Base-by-base conservation (phyloP, 306 rosid species). In the Canavalia gladiata region DNA sequence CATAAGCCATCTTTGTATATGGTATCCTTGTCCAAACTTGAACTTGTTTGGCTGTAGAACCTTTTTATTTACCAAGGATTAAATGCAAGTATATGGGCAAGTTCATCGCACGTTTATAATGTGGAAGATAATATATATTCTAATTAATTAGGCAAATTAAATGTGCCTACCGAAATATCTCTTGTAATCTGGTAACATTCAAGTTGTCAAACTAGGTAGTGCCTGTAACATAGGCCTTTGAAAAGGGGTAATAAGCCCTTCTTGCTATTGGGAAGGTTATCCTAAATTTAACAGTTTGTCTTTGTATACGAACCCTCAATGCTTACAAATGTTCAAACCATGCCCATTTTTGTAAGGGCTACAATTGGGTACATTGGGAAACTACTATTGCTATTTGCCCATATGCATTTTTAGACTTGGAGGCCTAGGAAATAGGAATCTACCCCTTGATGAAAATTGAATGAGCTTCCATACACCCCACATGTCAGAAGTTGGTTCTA, bases 381-480 rank as follows among this genome's bases (percentile, higher is more conserved):
- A 42, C 29, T 25, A 63, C 60, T 28, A 18, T 65, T 51, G 43
- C 64, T 72, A 46, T 76, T 71, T 65, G 31, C 68, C 78, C 77
- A 59, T 66, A 56, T 71, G 75, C 9, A 76, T 58, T 81, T 72
- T 41, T 51, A 62, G 68, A 72, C 28, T 18, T 41, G 51, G 75
- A 79, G 47, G 9, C 76, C 45, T 18, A 76, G 12, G 67, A 82
- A 73, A 35, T 18, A 76, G 12, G 67, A 82, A 73, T 58, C 46
- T 41, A 77, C 12, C 41, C 85, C 63, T 57, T 59, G 45, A 51
- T 47, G 66, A 42, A 42, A 58, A 67, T 68, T 72, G 54, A 86
- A 74, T 60, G 58, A 62, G 68, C 4, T 70, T 47, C 41, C 77
- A 75, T 71, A 31, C 76, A 68, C 42, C 67, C 68, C 86, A 74